Base-by-base conservation (phyloP, 2,329 filamentous ascomycete genomes). In the Cladosporium phlei region DNA sequence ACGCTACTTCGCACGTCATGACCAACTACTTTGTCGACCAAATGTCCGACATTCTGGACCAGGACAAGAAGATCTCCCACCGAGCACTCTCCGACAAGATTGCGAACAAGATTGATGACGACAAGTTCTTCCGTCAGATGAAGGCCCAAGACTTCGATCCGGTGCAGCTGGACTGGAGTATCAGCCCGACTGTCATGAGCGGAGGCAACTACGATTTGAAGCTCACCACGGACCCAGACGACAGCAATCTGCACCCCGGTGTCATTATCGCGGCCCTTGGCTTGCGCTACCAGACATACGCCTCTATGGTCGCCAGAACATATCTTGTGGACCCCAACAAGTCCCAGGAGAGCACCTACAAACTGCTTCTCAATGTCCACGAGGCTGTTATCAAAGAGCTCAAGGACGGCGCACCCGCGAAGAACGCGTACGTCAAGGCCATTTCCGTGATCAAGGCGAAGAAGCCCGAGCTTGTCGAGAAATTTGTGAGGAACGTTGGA, bases 301-400 rank as follows among this genome's bases (percentile, higher is more conserved):
- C 87, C 64, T 95, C 90, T 2, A 80, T 89, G 50, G 88, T 98
- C 56, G 89, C 86, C 10, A 83, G 93, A 55, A 97, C 94, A 6
- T 98, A 95, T 66, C 77, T 98, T 51, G 91, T 98, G 37, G 94
- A 97, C 59, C 94, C 94, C 12, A 96, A 93, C 70, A 97, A 96
- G 68, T 82, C 86, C 0, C 93, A 98, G 64, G 93, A 97, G 69
- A 85, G 79, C 64, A 93, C 90, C 63, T 98, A 98, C 75, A 94
- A 91, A 60, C 79, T 96, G 12, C 77, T 98, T 4, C 74, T 88
- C 45, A 80, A 81, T 42, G 81, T 97, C 10, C 91, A 97, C 67
- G 89, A 89, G 55, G 71, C 86, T n/a, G 85, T 95, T 22, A 78
- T 98, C 62, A 94, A 93, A 65, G 88, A 93, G 59, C 82, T 96